Conservation (phyloP, 345 rosid genomes). For the Boechera retrofracta region DNA sequence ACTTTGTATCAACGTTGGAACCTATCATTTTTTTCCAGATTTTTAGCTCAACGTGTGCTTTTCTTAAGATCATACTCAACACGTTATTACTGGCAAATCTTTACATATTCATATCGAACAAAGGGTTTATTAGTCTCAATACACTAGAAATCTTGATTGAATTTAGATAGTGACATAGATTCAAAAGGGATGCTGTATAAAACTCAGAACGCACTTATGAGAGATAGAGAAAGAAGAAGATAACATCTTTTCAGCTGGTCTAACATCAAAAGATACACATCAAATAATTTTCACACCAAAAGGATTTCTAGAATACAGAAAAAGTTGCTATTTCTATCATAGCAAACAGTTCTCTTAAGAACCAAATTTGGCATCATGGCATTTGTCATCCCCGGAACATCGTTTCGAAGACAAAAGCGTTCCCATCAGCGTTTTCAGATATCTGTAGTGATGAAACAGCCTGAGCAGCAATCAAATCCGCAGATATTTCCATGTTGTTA, state of each 20-base stretch:
- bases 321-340: neutral
- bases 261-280: neutral
- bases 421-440: slow-evolving; percentile 49
- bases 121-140: neutral
- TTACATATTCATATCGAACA: neutral
- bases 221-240: neutral
- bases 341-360: neutral
- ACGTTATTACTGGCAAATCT: neutral
- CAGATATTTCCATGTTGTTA: slow-evolving; percentile 58
- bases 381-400: slow-evolving; percentile 52
- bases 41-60: slow-evolving; percentile 31
- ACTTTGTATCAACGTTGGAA: slow-evolving; percentile 21
- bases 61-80: slow-evolving; percentile 5
- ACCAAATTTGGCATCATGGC: neutral
- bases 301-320: neutral
- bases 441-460: slow-evolving; percentile 91
- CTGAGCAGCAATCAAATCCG: slow-evolving; percentile 74
- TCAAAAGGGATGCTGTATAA: neutral
- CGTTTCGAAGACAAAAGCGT: slow-evolving; percentile 47
- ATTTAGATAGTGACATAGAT: neutral
- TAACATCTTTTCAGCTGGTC: neutral
- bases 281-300: neutral
- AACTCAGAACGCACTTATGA: neutral
- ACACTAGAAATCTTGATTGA: neutral
- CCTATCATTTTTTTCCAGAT: neutral